Conservation (phyloP, 257 asterid genomes). For the Striga asiatica region DNA sequence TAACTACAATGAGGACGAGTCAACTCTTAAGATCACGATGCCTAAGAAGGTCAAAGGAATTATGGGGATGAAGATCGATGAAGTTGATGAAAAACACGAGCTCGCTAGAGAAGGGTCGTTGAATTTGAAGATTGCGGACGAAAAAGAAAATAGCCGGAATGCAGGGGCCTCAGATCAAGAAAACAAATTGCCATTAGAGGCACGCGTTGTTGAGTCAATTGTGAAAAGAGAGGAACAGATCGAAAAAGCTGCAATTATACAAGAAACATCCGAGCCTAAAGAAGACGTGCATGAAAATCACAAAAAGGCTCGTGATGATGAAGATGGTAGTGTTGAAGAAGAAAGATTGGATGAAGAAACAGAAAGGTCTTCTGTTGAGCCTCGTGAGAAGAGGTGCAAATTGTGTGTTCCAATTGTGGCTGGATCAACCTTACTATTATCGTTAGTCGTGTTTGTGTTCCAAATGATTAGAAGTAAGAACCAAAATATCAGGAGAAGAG, state of each 20-base stretch:
- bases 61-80: conserved; percentile 41
- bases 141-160: not conserved
- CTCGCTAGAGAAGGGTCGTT: conserved; percentile 26
- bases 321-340: not conserved
- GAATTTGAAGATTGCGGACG: conserved; percentile 29
- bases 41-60: conserved; percentile 59
- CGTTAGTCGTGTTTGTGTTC: conserved; percentile 62
- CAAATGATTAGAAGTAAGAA: conserved; percentile 39
- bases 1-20: conserved; percentile 42
- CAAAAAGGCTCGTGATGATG: too few species aligned
- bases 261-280: not conserved
- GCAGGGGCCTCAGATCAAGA: conserved; percentile 11
- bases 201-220: not conserved
- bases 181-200: conserved; percentile 7
- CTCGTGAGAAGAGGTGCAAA: conserved; percentile 20
- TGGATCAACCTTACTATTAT: conserved; percentile 67
- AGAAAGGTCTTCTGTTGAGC: not conserved
- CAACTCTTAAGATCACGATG: conserved; percentile 47
- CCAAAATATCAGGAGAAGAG: conserved; percentile 11
- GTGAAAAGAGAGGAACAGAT: conserved; percentile 36
- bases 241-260: conserved; percentile 54
- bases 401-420: conserved; percentile 54
- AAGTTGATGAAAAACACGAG: conserved; percentile 38
- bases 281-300: not conserved
- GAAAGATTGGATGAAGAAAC: not conserved